Evolutionary conservation across 371 early-diverging fungal species (phyloP).

Genomic region (Mortierella sp.): DNA sequence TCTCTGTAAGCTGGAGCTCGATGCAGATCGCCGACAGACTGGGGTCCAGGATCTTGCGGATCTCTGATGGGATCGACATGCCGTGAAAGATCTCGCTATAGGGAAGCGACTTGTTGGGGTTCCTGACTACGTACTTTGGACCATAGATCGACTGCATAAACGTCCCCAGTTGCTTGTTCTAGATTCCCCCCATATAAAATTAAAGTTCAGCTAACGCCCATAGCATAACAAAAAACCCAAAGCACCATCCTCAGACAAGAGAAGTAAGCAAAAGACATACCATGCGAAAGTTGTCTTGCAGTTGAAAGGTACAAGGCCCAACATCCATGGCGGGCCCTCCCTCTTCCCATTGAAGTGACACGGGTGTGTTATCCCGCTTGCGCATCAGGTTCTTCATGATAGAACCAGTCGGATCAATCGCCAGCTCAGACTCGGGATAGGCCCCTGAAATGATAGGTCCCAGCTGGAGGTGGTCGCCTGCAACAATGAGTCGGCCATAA

Average conservation of each 20-base stretch:
- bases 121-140: conserved; percentile 53
- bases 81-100: conserved; percentile 36
- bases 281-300: conserved; percentile 75
- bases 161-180: conserved; percentile 66
- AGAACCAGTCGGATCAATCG: conserved; percentile 65
- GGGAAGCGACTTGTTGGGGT: conserved; percentile 32
- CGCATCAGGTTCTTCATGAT: conserved; percentile 73
- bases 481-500: conserved; percentile 63
- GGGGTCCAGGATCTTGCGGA: conserved; percentile 60
- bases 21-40: conserved; percentile 59
- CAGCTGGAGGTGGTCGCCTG: conserved; percentile 75
- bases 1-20: conserved; percentile 45
- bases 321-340: conserved; percentile 60
- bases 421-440: conserved; percentile 57
- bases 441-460: conserved; percentile 66
- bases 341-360: conserved; percentile 57
- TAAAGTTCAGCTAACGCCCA: neutral
- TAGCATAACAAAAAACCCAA: neutral
- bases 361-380: conserved; percentile 50
- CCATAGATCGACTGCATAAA: conserved; percentile 71
- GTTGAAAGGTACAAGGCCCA: conserved; percentile 69
- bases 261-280: conserved; percentile 40
- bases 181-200: neutral
- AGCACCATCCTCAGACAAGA: neutral
- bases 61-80: conserved; percentile 30